Conservation (phyloP, 176 grass and related monocot species). For the Oryza longistaminata region DNA sequence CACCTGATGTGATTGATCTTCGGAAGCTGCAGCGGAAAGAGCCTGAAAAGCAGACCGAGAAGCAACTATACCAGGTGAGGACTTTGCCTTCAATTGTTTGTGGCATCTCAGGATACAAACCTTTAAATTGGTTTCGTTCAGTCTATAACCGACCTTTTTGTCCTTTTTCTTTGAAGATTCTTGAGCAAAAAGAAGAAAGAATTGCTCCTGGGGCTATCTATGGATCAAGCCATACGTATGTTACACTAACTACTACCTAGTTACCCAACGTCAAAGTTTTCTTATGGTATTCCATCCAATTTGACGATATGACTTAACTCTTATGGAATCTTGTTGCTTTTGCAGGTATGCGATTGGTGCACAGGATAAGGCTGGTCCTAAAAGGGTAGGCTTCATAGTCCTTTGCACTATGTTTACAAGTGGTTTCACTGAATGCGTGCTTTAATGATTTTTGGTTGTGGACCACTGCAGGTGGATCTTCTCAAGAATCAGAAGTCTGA, state of each 20-base stretch:
- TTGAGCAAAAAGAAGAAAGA: conserved; percentile 79
- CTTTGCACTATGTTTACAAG: not conserved
- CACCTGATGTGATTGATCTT: conserved; percentile 94
- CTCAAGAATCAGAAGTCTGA: conserved; percentile 91
- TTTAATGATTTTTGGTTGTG: not conserved
- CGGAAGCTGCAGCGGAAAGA: conserved; percentile 95
- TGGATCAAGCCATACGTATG: conserved; percentile 71
- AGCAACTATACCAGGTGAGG: conserved; percentile 82
- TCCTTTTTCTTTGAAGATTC: conserved; percentile 50
- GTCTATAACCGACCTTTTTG: not conserved
- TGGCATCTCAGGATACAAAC: not conserved
- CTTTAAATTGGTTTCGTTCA: not conserved
- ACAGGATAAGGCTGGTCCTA: conserved; percentile 76
- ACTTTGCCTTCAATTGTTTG: not conserved
- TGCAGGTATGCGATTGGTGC: conserved; percentile 76
- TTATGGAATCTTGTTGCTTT: conserved; percentile 19
- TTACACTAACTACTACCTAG: conserved; percentile 22
- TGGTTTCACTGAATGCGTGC: not conserved
- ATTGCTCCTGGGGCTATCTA: conserved; percentile 66
- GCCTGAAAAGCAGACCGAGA: conserved; percentile 76
- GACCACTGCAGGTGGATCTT: conserved; percentile 73
- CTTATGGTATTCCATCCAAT: not conserved
- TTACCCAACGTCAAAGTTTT: not conserved
- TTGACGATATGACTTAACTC: not conserved
- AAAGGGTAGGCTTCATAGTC: conserved; percentile 63